Percentiles rank a stretch among this genome's conserved stretches.
Conservation (phyloP, 176 grass and related monocot species). For the Hordeum marinum region DNA sequence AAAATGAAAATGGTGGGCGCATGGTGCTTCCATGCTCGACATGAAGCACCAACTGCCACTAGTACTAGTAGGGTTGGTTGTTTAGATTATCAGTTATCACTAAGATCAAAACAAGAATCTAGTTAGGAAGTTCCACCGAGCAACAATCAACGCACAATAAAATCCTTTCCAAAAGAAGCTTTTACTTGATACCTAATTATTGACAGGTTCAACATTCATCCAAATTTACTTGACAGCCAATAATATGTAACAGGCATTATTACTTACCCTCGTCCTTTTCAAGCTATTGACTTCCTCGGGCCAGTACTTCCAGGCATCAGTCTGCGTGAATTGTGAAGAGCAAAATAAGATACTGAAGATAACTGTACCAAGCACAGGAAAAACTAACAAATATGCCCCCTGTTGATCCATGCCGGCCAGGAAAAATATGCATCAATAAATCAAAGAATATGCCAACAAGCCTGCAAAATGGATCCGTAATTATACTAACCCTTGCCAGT, state of each 20-base stretch:
- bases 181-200: neutral
- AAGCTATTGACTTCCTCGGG: conserved; percentile 75
- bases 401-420: neutral
- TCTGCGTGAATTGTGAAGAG: conserved; percentile 36
- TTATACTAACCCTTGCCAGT: neutral
- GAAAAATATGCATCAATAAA: conserved; percentile 15
- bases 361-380: neutral
- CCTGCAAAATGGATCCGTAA: neutral
- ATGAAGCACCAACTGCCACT: neutral
- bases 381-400: neutral
- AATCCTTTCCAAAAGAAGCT: neutral
- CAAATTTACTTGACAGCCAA: conserved; percentile 10
- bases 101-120: conserved; percentile 15
- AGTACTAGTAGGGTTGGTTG: neutral
- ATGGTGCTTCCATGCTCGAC: neutral
- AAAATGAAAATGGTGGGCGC: neutral
- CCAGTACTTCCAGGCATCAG: conserved; percentile 69
- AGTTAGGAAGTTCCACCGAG: neutral
- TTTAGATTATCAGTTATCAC: neutral
- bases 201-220: neutral
- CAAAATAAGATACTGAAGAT: conserved; percentile 26
- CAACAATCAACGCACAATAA: neutral
- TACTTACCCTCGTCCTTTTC: conserved; percentile 88
- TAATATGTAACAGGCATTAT: neutral
- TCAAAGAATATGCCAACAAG: conserved; percentile 1